Evolutionary conservation across 805 yeast species (phyloP), one percentile per base, ranked within the genome.

Genomic region (Lachancea lanzarotensis): DNA sequence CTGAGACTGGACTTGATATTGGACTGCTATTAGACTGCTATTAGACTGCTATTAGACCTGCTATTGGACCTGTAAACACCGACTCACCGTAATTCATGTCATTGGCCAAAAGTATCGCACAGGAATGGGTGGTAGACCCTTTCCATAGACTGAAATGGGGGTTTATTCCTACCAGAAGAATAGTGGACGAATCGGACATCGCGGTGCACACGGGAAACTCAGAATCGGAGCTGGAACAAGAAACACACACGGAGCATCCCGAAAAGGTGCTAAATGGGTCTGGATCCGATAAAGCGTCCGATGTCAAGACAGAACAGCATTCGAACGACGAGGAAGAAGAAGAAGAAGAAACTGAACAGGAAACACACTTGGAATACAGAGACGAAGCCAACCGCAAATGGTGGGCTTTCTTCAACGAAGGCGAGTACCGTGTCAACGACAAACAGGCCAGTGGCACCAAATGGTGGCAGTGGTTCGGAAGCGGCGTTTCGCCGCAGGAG

Each of bases 381-480:
- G 81, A 76, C 54, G 81, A 75, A 55, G 77, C 78, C 8, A 56
- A 71, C 48, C 65, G 79, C 40, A 67, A 70, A 30, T 75, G 81
- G 80, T 75, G 72, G 71, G 71, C 71, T 33, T 75, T 73, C 51
- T 76, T 76, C 63, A 81, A 79, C 55, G 84, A 81, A 55, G 78
- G 74, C 53, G 85, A 81, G 56, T 81, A 79, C 56, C 63, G 85
- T 42, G 57, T 66, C 40, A 69, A 71, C 27, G 52, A 63, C 11
- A 40, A 55, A 1, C 65, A 63, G 26, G 63, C 68, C 42, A 20
- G 42, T 10, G 38, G 44, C 11, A 46, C 49, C 27, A 68, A 68
- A 45, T 78, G 80, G 78, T 77, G 66, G 59, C 66, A 72, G 30
- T 79, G 84, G 84, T 78, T 72, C 50, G 70, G 71, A 36, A 72